Evolutionary conservation across 345 rosid species (phyloP), one percentile per base, ranked within the genome.

Genomic region (Gossypium longicalyx): DNA sequence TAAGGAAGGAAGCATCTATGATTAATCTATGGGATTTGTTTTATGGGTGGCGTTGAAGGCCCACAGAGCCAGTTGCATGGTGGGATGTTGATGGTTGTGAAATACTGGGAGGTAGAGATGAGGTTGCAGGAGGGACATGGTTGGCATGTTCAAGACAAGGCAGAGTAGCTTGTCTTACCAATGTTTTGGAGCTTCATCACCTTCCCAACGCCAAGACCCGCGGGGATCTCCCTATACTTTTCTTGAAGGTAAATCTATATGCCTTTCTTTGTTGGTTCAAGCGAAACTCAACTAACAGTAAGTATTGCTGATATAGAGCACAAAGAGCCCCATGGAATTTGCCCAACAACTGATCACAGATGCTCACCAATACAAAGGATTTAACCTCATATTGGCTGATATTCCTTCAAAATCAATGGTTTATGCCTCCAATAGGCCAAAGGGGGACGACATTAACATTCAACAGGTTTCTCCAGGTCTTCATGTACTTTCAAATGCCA

Each of bases 71-170:
- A 9, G 80, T 82, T 80, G 87, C 75, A n/a, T 90, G 94, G 94
- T 88, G 92, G 91, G 81, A 82, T 60, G 25, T 22, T 22, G 89
- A 83, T 53, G 89, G 63, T 5, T 15, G 80, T 27, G 87, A 85
- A 23, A 86, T 87, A 68, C 34, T 90, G n/a, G 92, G 89, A 29
- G 91, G 91, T 27, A 81, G 86, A 68, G 92, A 90, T 76, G 86
- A 71, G 45, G 70, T 85, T 10, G 87, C 88, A 0, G 90, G 90
- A 63, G 94, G 94, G 60, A 90, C 94, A 62, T 90, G 91, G 94
- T 12, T 88, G 77, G 95, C 82, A 51, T 87, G 95, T 74, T 87
- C 95, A n/a, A 82, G 79, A 54, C 69, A 71, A 56, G 95, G 91
- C n/a, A 84, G 86, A 71, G 83, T 90, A 29, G 92, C 92, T 61